Conservation (phyloP, 495 filamentous ascomycete species). For the Penicillium bovifimosum region DNA sequence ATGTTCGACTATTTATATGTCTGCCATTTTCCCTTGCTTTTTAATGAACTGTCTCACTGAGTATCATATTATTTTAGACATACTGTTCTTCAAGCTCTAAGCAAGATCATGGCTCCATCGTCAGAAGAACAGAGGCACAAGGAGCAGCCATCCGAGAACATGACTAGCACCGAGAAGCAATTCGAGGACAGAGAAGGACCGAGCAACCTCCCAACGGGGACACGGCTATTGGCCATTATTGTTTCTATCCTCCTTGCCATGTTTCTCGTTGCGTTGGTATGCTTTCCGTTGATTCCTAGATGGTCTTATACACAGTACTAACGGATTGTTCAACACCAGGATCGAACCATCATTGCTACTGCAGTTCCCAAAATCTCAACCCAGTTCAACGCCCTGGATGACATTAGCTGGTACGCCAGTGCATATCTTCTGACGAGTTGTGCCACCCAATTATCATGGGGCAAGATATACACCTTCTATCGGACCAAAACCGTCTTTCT, state of each 20-base stretch:
- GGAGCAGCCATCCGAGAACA: neutral
- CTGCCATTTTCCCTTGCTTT: too few relatives aligned
- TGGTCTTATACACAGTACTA: neutral
- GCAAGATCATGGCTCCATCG: too few relatives aligned
- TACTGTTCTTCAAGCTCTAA: too few relatives aligned
- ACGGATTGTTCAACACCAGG: slow-evolving; percentile 19
- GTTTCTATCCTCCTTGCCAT: slow-evolving; percentile 27
- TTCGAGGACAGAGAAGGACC: neutral
- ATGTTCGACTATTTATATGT: too few relatives aligned
- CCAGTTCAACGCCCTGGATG: slow-evolving; percentile 55
- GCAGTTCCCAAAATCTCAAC: slow-evolving; percentile 66
- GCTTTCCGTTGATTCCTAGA: neutral
- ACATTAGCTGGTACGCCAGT: slow-evolving; percentile 54
- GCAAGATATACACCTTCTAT: slow-evolving; percentile 63
- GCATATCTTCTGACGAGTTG: slow-evolving; percentile 46
- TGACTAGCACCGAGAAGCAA: neutral
- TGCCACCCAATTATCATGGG: slow-evolving; percentile 45
- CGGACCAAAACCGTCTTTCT: slow-evolving; percentile 53
- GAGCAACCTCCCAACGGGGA: neutral
- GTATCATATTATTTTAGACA: too few relatives aligned
- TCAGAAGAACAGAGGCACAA: too few relatives aligned
- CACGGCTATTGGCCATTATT: slow-evolving; percentile 4
- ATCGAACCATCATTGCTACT: slow-evolving; percentile 65
- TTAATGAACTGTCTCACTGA: too few relatives aligned
- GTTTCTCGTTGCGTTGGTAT: slow-evolving; percentile 36